phyloP scores from a whole-genome alignment of 345 rosid species.

The Gossypium bickii region DNA sequence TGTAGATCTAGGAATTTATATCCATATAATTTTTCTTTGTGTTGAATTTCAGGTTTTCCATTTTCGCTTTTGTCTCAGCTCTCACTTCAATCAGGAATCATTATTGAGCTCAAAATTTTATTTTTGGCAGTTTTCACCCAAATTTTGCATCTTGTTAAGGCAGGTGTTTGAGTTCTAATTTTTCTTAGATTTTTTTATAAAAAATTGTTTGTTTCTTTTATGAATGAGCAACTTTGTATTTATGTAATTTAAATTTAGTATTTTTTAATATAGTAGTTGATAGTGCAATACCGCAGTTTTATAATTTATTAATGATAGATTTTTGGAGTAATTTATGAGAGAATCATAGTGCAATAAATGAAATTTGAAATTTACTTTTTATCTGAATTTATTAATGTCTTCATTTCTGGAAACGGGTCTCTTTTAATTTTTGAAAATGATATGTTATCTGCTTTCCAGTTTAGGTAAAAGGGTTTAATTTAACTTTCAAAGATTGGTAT shows the following conservation, averaged over 20 bases:
- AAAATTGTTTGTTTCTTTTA: not conserved
- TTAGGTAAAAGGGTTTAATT: not conserved
- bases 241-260: not conserved
- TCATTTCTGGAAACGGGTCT: not conserved
- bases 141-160: conserved; percentile 10
- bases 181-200: not conserved
- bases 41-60: conserved; percentile 35
- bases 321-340: conserved; percentile 1
- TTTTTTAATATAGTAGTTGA: not conserved
- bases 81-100: conserved; percentile 32
- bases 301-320: not conserved
- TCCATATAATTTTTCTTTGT: not conserved
- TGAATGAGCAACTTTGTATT: not conserved
- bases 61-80: conserved; percentile 29
- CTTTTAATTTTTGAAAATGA: not conserved
- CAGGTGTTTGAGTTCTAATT: not conserved
- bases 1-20: conserved; percentile 11
- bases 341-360: not conserved
- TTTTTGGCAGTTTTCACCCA: not conserved
- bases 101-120: conserved; percentile 15
- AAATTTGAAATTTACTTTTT: not conserved
- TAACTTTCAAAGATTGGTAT: not conserved
- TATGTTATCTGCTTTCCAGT: not conserved
- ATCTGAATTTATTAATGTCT: not conserved
- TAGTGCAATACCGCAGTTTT: not conserved